Conservation (phyloP, 1,284 basidiomycete genomes). For the Athelia psychrophila region DNA sequence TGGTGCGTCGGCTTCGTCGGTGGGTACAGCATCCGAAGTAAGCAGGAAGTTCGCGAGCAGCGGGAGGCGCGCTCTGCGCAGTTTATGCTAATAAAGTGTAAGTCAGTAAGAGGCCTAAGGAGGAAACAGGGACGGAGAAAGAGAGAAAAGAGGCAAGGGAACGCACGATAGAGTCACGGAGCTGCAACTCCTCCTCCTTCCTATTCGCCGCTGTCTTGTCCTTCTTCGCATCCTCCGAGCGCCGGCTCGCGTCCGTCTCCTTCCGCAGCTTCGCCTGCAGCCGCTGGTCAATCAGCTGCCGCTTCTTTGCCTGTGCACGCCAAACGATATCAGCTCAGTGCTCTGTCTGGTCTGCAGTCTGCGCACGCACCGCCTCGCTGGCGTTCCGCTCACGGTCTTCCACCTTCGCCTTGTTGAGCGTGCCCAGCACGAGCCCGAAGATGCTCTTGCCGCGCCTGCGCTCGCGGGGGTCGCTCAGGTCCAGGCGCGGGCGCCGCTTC, state of each 20-base stretch:
- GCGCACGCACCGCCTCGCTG: slow-evolving; percentile 66
- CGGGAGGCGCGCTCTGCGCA: slow-evolving; percentile 64
- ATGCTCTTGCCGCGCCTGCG: slow-evolving; percentile 80
- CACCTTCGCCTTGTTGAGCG: slow-evolving; percentile 78
- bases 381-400: slow-evolving; percentile 77
- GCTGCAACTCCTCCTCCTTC: slow-evolving; percentile 75
- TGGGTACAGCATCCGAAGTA: slow-evolving; percentile 54
- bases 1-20: not conserved
- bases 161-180: slow-evolving; percentile 76
- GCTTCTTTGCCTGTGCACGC: slow-evolving; percentile 64
- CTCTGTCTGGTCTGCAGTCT: no score
- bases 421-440: slow-evolving; percentile 77
- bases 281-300: slow-evolving; percentile 75
- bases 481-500: slow-evolving; percentile 70
- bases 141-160: not conserved
- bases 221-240: slow-evolving; percentile 79
- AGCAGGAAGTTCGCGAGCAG: slow-evolving; percentile 72
- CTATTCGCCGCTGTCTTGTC: slow-evolving; percentile 71
- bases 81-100: slow-evolving; percentile 57
- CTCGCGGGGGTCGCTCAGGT: slow-evolving; percentile 52
- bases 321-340: no score
- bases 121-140: not conserved
- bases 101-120: not conserved
- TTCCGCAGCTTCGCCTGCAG: slow-evolving; percentile 76
- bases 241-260: slow-evolving; percentile 79